phyloP scores from a whole-genome alignment of 1,284 basidiomycete species.

The Ganoderma boninense region DNA sequence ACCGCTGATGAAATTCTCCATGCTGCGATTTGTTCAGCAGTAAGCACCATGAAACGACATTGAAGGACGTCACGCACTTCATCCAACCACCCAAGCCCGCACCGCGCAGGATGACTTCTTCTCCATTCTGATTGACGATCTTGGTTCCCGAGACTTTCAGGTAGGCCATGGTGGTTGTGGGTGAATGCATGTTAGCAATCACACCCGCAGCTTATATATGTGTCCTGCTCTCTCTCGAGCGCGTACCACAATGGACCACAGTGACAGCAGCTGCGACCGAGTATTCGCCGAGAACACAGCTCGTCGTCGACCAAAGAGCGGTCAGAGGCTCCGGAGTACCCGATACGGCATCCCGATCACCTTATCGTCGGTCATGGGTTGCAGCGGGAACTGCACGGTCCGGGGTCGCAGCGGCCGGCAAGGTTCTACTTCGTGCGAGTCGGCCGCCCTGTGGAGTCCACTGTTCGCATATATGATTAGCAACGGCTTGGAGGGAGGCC shows the following conservation, averaged over 20 bases:
- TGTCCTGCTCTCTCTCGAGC: background rate
- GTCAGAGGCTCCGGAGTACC: background rate
- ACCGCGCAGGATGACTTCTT: slow-evolving; percentile 68
- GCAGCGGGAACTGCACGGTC: slow-evolving; percentile 8
- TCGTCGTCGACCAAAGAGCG: background rate
- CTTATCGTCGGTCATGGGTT: slow-evolving; percentile 12
- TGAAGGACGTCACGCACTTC: slow-evolving; percentile 53
- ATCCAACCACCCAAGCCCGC: slow-evolving; percentile 78
- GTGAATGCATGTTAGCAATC: background rate
- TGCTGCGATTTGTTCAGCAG: slow-evolving; percentile 42
- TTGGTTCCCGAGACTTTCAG: slow-evolving; percentile 64
- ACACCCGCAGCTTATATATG: slow-evolving; percentile 1
- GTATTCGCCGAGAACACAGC: slow-evolving; percentile 5
- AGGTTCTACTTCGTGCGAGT: slow-evolving; percentile 2
- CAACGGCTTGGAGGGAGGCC: background rate
- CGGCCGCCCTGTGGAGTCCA: slow-evolving; percentile 10
- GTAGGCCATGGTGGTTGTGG: slow-evolving; percentile 39
- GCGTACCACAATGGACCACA: background rate
- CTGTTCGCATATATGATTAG: slow-evolving; percentile 7
- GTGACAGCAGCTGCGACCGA: background rate
- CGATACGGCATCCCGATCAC: slow-evolving; percentile 4
- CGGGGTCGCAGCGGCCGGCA: slow-evolving; percentile 3
- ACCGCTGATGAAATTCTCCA: slow-evolving; percentile 73
- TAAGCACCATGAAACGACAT: background rate
- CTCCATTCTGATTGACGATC: slow-evolving; percentile 61